phyloP scores from a whole-genome alignment of 257 asterid species.

The Plantago elongata region DNA sequence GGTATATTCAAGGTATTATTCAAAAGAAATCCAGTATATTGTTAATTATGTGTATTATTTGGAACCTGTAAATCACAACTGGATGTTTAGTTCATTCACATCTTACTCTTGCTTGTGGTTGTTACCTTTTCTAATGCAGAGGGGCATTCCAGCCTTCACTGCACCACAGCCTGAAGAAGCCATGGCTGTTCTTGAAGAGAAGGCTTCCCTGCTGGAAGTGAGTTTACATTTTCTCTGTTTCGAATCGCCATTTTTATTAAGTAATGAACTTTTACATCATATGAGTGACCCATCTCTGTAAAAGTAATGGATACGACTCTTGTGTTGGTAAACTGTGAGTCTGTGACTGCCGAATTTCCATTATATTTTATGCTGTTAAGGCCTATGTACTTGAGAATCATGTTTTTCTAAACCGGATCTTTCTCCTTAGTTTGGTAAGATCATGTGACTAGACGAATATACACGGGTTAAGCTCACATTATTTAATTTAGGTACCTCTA shows the following conservation, averaged over 20 bases:
- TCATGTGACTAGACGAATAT: slow-evolving; percentile 4
- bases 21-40: slow-evolving; percentile 6
- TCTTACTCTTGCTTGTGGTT: slow-evolving; percentile 13
- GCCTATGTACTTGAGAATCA: slow-evolving; percentile 7
- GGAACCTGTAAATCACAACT: too few species aligned
- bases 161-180: slow-evolving; percentile 75
- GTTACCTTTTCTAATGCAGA: slow-evolving; percentile 27
- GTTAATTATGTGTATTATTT: slow-evolving; percentile 7
- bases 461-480: slow-evolving; percentile 20
- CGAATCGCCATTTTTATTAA: not conserved
- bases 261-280: slow-evolving; percentile 5
- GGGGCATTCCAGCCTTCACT: slow-evolving; percentile 57
- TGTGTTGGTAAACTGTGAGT: slow-evolving; percentile 13
- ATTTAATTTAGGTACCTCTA: slow-evolving; percentile 61
- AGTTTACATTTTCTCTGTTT: slow-evolving; percentile 27
- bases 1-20: slow-evolving; percentile 84
- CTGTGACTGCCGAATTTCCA: slow-evolving; percentile 3
- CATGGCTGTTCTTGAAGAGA: slow-evolving; percentile 57
- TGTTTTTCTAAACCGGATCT: too few species aligned
- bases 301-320: slow-evolving; percentile 3
- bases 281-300: slow-evolving; percentile 11
- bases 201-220: slow-evolving; percentile 52
- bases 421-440: slow-evolving; percentile 3
- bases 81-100: slow-evolving; percentile 1
- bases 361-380: slow-evolving; percentile 3